phyloP scores from a whole-genome alignment of 257 asterid species.

The Solanum gandarillasii region DNA sequence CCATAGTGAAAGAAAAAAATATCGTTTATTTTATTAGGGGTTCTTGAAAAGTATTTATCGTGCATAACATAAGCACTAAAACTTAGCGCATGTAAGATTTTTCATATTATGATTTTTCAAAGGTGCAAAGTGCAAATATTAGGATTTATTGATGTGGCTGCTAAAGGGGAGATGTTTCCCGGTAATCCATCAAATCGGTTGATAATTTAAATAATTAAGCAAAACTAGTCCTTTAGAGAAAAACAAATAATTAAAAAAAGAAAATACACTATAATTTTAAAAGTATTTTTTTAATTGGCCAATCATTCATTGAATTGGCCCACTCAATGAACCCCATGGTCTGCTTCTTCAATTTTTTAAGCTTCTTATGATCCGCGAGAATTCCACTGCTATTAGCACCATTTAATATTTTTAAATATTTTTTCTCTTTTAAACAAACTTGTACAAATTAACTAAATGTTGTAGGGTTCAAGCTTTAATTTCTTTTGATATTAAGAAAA shows the following conservation, averaged over 20 bases:
- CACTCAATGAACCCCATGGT: constrained; percentile 1
- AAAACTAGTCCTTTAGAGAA: constrained; percentile 12
- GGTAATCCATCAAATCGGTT: constrained; percentile 15
- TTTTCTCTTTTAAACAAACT: background rate
- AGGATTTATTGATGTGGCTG: background rate
- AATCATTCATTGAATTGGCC: constrained; percentile 9
- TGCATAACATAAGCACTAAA: background rate
- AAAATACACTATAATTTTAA: background rate
- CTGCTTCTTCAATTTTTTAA: too few relatives aligned
- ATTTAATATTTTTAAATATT: background rate
- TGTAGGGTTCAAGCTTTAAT: background rate
- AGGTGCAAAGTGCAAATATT: background rate
- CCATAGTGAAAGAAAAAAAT: background rate
- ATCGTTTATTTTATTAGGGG: background rate
- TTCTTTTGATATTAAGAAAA: background rate
- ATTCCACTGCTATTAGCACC: too few relatives aligned
- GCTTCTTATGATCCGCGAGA: too few relatives aligned
- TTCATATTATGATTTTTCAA: background rate
- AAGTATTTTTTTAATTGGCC: background rate
- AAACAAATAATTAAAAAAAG: background rate
- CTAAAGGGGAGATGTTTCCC: constrained; percentile 21
- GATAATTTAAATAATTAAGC: constrained; percentile 10
- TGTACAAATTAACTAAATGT: background rate
- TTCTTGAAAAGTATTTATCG: background rate
- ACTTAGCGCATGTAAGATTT: background rate